A percentile compares a stretch with the other conserved stretches of the same genome.
Conservation (phyloP, 108 stramenopile genomes). For the Cyclotella baltica region DNA sequence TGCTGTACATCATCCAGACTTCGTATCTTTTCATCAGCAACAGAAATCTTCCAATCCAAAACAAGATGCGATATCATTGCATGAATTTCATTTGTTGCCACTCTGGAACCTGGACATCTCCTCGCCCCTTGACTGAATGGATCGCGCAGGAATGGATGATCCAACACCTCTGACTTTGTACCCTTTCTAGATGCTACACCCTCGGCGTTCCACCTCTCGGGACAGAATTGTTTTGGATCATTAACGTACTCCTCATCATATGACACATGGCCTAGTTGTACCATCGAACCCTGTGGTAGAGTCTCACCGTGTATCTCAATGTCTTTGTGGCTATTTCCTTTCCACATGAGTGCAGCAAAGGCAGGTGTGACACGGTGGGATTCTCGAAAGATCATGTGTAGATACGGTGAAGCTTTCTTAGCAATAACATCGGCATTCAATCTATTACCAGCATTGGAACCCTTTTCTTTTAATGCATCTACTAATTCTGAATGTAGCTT, state of each 20-base stretch:
- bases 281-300: conserved; percentile 6
- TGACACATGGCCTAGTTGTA: conserved; percentile 4
- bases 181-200: conserved; percentile 35
- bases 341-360: not conserved
- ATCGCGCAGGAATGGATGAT: conserved; percentile 28
- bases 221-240: conserved; percentile 31
- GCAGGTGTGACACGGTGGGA: conserved; percentile 39
- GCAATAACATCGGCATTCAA: conserved; percentile 3
- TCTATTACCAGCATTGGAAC: not conserved
- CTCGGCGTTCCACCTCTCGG: conserved; percentile 33
- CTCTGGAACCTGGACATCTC: conserved; percentile 40
- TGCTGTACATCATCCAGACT: too few species aligned
- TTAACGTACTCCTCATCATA: conserved; percentile 28
- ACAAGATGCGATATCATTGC: conserved; percentile 29
- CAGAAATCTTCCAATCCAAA: conserved; percentile 44
- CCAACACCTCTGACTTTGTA: conserved; percentile 22
- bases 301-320: conserved; percentile 36
- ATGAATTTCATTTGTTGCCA: conserved; percentile 29
- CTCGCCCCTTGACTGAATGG: conserved; percentile 50
- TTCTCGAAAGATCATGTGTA: conserved; percentile 45
- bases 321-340: not conserved
- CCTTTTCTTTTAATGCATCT: not conserved
- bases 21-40: too few species aligned
- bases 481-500: not conserved
- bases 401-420: conserved; percentile 24